Conservation (phyloP, 257 asterid genomes). For the Scutellaria baicalensis region DNA sequence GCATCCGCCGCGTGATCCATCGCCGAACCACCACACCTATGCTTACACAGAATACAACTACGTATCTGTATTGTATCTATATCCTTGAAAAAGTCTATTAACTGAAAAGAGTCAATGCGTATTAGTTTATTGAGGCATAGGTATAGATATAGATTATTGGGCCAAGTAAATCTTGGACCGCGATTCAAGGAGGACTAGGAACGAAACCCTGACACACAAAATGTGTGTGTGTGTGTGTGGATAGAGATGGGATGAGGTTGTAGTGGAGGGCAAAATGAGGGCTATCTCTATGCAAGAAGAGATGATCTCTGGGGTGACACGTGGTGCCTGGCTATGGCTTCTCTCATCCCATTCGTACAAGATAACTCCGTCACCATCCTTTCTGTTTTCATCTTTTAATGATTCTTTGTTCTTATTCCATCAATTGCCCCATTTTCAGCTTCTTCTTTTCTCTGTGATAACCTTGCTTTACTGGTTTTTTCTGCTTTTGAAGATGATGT, state of each 20-base stretch:
- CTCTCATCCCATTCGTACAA: not conserved
- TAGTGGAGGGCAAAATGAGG: constrained; percentile 36
- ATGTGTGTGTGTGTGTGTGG: constrained; percentile 26
- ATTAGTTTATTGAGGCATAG: not conserved
- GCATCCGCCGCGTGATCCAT: constrained; percentile 98
- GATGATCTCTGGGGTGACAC: constrained; percentile 26
- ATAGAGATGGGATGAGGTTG: constrained; percentile 41
- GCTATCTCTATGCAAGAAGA: constrained; percentile 7
- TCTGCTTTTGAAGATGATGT: not conserved
- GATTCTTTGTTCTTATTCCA: constrained; percentile 17
- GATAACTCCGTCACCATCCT: not conserved
- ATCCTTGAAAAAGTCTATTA: not conserved
- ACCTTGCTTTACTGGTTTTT: constrained; percentile 4
- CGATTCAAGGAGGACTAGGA: constrained; percentile 28
- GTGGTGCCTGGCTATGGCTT: constrained; percentile 25
- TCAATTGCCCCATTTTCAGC: not conserved
- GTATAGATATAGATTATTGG: not conserved
- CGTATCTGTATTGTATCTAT: too few species aligned
- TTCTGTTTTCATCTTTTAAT: not conserved
- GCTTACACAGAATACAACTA: not conserved
- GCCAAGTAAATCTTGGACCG: constrained; percentile 15
- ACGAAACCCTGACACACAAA: constrained; percentile 16
- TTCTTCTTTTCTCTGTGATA: not conserved
- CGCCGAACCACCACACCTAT: constrained; percentile 13
- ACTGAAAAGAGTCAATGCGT: not conserved